phyloP scores from a whole-genome alignment of 345 rosid genomes.

The Odontarrhena argentea region DNA sequence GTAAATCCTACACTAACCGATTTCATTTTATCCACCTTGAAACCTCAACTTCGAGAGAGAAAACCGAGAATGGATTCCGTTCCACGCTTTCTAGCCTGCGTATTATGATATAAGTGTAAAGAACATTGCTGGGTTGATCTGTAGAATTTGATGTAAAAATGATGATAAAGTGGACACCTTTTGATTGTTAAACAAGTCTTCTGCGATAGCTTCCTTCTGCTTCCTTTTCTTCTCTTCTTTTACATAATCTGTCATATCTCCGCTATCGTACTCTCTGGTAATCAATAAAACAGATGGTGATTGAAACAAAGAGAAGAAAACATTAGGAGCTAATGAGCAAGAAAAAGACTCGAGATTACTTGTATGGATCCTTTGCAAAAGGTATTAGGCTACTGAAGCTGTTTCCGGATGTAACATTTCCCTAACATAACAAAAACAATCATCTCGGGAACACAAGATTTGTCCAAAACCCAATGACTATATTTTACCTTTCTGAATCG shows the following conservation, averaged over 20 bases:
- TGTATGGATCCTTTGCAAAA: slow-evolving; percentile 79
- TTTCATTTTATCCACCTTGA: slow-evolving; percentile 24
- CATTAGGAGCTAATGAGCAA: slow-evolving; percentile 26
- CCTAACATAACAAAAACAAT: slow-evolving; percentile 43
- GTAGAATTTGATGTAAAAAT: slow-evolving; percentile 12
- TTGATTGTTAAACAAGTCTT: slow-evolving; percentile 73
- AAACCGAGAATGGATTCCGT: slow-evolving; percentile 59
- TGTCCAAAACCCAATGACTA: slow-evolving; percentile 21
- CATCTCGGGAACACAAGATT: neutral
- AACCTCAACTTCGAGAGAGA: slow-evolving; percentile 46
- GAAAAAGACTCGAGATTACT: slow-evolving; percentile 46
- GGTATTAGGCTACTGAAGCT: slow-evolving; percentile 87
- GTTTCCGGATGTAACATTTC: slow-evolving; percentile 69
- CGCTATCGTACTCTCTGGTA: slow-evolving; percentile 57
- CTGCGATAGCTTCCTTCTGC: slow-evolving; percentile 87
- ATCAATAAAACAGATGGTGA: slow-evolving; percentile 22
- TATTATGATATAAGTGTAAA: slow-evolving; percentile 20
- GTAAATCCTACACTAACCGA: slow-evolving; percentile 2
- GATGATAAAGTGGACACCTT: slow-evolving; percentile 51
- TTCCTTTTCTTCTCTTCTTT: slow-evolving; percentile 85
- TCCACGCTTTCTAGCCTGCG: slow-evolving; percentile 73
- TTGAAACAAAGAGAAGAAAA: slow-evolving; percentile 17
- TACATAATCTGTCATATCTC: slow-evolving; percentile 53
- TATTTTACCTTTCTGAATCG: slow-evolving; percentile 76
- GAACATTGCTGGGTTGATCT: slow-evolving; percentile 9